Evolutionary conservation across 192 early-diverging fungal species (phyloP).

Genomic region (Obelidium mucronatum): DNA sequence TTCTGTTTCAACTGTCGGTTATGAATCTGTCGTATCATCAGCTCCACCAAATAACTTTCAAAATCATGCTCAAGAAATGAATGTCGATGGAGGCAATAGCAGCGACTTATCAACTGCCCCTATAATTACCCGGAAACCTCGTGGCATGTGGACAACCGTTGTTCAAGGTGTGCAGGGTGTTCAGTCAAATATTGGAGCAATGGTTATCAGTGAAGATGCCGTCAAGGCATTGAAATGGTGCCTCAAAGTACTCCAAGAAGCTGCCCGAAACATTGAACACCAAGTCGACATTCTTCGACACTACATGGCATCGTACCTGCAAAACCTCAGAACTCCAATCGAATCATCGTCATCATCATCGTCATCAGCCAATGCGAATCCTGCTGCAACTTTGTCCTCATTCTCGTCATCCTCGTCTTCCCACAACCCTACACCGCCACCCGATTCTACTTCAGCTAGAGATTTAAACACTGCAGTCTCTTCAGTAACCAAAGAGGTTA

Average conservation of each 20-base stretch:
- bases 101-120: constrained; percentile 40
- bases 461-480: constrained; percentile 34
- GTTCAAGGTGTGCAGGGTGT: constrained; percentile 68
- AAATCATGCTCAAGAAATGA: neutral
- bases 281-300: constrained; percentile 42
- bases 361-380: neutral
- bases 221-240: constrained; percentile 89
- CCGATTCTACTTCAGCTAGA: constrained; percentile 6
- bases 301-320: constrained; percentile 31
- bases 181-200: constrained; percentile 66
- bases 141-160: constrained; percentile 66
- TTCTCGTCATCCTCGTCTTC: constrained; percentile 15
- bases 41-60: neutral
- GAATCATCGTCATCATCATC: neutral
- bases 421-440: constrained; percentile 35
- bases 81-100: neutral
- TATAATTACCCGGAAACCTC: constrained; percentile 49
- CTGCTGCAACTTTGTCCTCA: neutral
- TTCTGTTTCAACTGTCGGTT: constrained; percentile 18
- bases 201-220: constrained; percentile 88
- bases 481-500: constrained; percentile 78
- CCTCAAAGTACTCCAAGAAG: constrained; percentile 77
- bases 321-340: constrained; percentile 1
- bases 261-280: constrained; percentile 59
- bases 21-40: constrained; percentile 5